Conservation (phyloP, 2,329 filamentous ascomycete genomes). For the Cercospora sp. region DNA sequence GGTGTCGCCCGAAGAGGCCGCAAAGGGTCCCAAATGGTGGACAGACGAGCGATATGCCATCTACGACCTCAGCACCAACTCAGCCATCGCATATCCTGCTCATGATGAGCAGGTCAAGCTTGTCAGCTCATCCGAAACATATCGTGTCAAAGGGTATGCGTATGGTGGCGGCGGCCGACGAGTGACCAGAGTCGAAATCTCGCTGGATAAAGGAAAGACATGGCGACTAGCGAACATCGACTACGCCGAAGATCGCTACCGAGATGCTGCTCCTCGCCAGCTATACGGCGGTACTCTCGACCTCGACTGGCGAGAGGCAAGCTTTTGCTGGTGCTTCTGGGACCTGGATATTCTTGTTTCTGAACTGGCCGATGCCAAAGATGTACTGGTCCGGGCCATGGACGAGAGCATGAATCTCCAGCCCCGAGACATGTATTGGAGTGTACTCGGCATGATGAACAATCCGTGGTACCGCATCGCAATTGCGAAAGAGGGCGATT, state of each 20-base stretch:
- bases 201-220: constrained; percentile 76
- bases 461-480: constrained; percentile 88
- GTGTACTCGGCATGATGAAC: constrained; percentile 95
- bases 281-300: constrained; percentile 77
- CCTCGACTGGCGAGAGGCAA: constrained; percentile 76
- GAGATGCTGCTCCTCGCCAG: constrained; percentile 61
- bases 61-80: constrained; percentile 87
- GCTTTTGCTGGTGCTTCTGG: constrained; percentile 95
- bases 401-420: constrained; percentile 86
- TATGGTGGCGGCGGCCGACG: constrained; percentile 85
- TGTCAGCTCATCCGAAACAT: constrained; percentile 52
- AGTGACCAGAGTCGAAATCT: constrained; percentile 79
- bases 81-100: constrained; percentile 74
- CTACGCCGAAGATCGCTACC: constrained; percentile 85
- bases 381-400: constrained; percentile 83
- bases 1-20: constrained; percentile 77
- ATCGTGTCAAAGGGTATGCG: constrained; percentile 76
- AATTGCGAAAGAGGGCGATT: constrained; percentile 66
- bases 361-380: constrained; percentile 64
- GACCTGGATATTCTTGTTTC: constrained; percentile 65
- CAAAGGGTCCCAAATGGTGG: constrained; percentile 75
- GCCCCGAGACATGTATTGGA: constrained; percentile 95
- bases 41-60: constrained; percentile 88
- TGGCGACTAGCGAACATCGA: constrained; percentile 77
- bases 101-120: constrained; percentile 70